These are phyloP conservation scores for Elongisporangium anandrum DNA, from an alignment of 352 stramenopile species.

Conservation along the genomic window DNA sequence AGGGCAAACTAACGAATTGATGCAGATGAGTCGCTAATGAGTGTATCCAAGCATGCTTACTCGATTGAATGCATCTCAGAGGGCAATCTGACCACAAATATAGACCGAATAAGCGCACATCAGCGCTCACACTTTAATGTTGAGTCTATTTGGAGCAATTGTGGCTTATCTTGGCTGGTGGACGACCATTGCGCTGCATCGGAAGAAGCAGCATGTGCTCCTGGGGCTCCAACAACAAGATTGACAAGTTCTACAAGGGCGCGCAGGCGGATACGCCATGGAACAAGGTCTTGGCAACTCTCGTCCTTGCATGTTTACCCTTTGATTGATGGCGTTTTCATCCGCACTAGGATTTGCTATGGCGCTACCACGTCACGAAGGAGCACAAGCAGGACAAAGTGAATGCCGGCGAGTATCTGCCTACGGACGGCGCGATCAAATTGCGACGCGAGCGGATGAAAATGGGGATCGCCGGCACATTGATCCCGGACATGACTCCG, in stretches of 20 bases:
- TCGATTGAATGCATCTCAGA: too few relatives aligned
- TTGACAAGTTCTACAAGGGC: slow-evolving; percentile 56
- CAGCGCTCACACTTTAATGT: too few relatives aligned
- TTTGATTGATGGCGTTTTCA: not conserved
- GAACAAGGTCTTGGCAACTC: slow-evolving; percentile 37
- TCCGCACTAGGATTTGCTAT: slow-evolving; percentile 27
- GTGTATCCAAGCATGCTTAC: too few relatives aligned
- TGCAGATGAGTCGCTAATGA: too few relatives aligned
- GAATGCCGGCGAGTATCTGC: slow-evolving; percentile 24
- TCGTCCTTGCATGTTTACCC: too few relatives aligned
- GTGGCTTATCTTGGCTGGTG: too few relatives aligned
- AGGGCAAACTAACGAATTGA: too few relatives aligned
- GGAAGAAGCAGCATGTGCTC: slow-evolving; percentile 20
- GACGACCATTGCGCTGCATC: not conserved
- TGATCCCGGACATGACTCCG: slow-evolving; percentile 40
- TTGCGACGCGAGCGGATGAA: slow-evolving; percentile 30
- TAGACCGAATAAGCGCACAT: too few relatives aligned
- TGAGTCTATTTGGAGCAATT: too few relatives aligned
- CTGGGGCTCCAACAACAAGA: slow-evolving; percentile 26
- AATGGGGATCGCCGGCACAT: slow-evolving; percentile 43
- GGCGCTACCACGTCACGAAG: slow-evolving; percentile 43
- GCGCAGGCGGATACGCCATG: slow-evolving; percentile 44
- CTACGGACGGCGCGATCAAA: slow-evolving; percentile 20
- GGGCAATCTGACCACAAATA: too few relatives aligned
- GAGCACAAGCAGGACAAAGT: slow-evolving; percentile 43